Conservation (phyloP, 2,329 filamentous ascomycete genomes). For the Cadophora malorum region DNA sequence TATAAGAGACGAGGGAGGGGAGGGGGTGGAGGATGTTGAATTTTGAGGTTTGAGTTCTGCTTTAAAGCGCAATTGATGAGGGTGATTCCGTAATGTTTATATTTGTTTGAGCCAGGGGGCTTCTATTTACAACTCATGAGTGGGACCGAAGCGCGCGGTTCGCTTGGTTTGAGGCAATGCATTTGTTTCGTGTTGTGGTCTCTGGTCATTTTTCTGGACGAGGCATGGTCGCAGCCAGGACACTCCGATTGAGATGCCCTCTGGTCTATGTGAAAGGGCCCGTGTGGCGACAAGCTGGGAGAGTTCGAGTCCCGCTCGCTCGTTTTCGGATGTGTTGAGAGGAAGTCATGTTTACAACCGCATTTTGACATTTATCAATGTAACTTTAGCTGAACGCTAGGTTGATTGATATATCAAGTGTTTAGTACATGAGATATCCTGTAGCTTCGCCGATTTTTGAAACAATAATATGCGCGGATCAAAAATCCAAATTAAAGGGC, state of each 20-base stretch:
- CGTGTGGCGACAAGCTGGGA: neutral
- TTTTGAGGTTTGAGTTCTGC: neutral
- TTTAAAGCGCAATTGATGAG: too few species aligned
- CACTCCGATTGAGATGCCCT: neutral
- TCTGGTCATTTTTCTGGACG: neutral
- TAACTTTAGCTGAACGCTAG: too few species aligned
- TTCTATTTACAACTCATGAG: neutral
- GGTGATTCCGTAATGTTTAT: too few species aligned
- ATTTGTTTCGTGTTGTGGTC: neutral
- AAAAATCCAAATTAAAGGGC: neutral
- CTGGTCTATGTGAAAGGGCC: neutral
- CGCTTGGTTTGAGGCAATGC: neutral
- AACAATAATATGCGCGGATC: neutral
- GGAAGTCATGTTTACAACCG: too few species aligned
- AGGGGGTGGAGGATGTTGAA: constrained; percentile 19
- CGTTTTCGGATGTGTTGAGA: neutral
- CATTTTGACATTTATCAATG: too few species aligned
- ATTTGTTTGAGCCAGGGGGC: neutral
- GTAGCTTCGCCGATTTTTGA: too few species aligned
- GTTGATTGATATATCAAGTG: too few species aligned
- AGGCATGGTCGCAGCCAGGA: neutral
- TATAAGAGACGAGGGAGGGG: constrained; percentile 20
- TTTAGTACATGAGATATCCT: too few species aligned
- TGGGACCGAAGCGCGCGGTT: neutral
- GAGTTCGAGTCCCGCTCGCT: neutral